Base-by-base conservation (phyloP, 2,329 filamentous ascomycete genomes). In the Fonsecaea multimorphosa region DNA sequence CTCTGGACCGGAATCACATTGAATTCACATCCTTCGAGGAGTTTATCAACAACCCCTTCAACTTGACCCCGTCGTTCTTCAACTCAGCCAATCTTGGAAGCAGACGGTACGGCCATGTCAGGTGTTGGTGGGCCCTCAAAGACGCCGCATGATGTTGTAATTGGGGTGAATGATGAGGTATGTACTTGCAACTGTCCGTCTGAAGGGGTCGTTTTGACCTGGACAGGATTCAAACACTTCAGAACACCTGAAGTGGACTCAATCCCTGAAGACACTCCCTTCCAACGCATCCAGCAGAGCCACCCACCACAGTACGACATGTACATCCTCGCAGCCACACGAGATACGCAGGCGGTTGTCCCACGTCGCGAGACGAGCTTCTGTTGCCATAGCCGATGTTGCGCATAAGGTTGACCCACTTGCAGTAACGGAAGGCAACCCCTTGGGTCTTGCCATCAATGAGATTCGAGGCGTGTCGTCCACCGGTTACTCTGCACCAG, bases 381-480 rank as follows among this genome's bases (percentile, higher is more conserved):
- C 66, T 24, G 40, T 38, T 31, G 64, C 59, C 11, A 36, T 68
- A 3, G 59, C 54, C 11, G 66, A 63, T 51, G 64, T 54, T 7
- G 59, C 61, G 19, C 53, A 68, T 12, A 68, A 66, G 52, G 22
- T 68, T 29, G 67, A 68, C 49, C 67, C 67, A 16, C 52, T 68
- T 19, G 65, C 62, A 19, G 51, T 58, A 7, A 66, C 67, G 5
- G 36, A 52, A 52, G 64, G 67, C n/a, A 68, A 68, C 58, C 67
- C 67, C 9, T 51, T 68, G 5, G 56, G 57, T 5, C 60, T 67
- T 19, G 64, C 46, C 14, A 61, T 68, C 51, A 68, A 68, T 32
- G 67, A 68, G 36, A 64, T 61, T 24, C 64, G 67, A 14, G 46
- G 64, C 46, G 64, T 68, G 3, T 66, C 67, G n/a, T 66, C 67